A percentile compares a stretch with the other conserved stretches of the same genome.
These are phyloP conservation scores for Neodidymelliopsis sp. DNA, from an alignment of 2,329 filamentous ascomycete species.

Conservation along the genomic window DNA sequence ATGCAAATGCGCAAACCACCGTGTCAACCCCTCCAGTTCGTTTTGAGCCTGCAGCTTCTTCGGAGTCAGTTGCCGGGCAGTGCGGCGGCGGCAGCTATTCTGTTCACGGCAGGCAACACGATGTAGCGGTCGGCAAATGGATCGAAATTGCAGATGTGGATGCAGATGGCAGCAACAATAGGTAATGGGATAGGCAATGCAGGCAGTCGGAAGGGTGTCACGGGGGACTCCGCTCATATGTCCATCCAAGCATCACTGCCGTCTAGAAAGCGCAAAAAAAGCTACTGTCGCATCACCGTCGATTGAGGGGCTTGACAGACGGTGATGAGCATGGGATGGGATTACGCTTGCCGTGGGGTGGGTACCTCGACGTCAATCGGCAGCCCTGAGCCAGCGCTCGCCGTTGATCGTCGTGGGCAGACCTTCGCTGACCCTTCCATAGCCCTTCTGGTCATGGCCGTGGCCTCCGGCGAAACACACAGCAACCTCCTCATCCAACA, in stretches of 20 bases:
- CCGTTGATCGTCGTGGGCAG: slow-evolving; percentile 29
- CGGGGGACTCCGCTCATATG: slow-evolving; percentile 26
- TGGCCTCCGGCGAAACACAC: no score
- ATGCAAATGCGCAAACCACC: slow-evolving; percentile 8
- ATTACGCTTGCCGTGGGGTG: slow-evolving; percentile 30
- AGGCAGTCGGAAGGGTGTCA: slow-evolving; percentile 37
- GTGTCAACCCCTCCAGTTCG: slow-evolving; percentile 33
- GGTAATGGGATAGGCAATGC: slow-evolving; percentile 12
- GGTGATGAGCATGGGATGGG: slow-evolving; percentile 15
- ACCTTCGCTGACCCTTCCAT: slow-evolving; percentile 19
- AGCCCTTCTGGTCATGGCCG: slow-evolving; percentile 22
- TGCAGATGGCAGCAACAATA: slow-evolving; percentile 20
- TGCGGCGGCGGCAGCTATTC: slow-evolving; percentile 31
- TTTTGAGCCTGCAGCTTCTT: slow-evolving; percentile 29
- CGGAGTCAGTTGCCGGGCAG: slow-evolving; percentile 36
- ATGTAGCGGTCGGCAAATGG: slow-evolving; percentile 8
- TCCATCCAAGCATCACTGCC: slow-evolving; percentile 31
- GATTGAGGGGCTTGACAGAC: slow-evolving; percentile 20
- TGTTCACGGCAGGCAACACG: slow-evolving; percentile 27
- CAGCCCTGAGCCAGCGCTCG: slow-evolving; percentile 26
- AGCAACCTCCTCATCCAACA: no score
- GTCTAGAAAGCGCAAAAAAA: slow-evolving; percentile 22
- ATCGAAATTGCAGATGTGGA: not conserved
- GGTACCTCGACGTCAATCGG: slow-evolving; percentile 43
- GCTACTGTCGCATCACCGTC: slow-evolving; percentile 31